Evolutionary conservation across 352 stramenopile genomes (phyloP), one percentile per base, ranked within the genome.

Genomic region (Globisporangium nagaii): DNA sequence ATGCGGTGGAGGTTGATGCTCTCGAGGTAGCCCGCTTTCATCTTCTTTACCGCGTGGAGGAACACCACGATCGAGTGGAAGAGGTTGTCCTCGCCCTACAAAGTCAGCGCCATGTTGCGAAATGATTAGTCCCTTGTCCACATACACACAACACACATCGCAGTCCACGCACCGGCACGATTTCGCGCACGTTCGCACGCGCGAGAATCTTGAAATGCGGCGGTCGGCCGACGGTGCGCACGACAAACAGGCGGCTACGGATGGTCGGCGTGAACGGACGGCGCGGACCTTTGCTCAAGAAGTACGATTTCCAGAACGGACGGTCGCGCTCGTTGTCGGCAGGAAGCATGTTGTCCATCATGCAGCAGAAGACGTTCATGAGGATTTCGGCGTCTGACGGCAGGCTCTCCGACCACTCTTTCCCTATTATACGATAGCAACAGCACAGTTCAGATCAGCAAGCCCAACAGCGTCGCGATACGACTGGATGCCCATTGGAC

Each of bases 1-100:
- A 94, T 86, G 54, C 74, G 73, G 52, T 91, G 84, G 30, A 94
- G 69, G 60, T 94, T 94, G 62, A 94, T 94, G 62, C 81, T 92
- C 53, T 91, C 81, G 49, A 94, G 62, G 58, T 94, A 87, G 48
- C 84, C 81, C 51, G 84, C 83, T 60, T 94, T 94, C 60, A 86
- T 82, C 56, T 90, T 88, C 60, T 92, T 92, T 27, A 94, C 71
- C 4, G 81, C 76, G 53, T 92, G 79, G 28, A 94, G 66, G 69
- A 86, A 94, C 27, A 94, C 79, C 20, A 94, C 72, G 22, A 91
- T 87, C 19, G 74, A 78, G 50, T 94, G 84, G 56, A 94, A 94
- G 32, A 76, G 74, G 51, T 94, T 94, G 25, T 91, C 83, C 56
- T 91, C 83, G 7, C 81, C 82, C 83, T 93, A 51, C 2, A 48